Evolutionary conservation across 1,139 yeast genomes (phyloP), one percentile per base, ranked within the genome.

Genomic region (Williopsis jadinii): DNA sequence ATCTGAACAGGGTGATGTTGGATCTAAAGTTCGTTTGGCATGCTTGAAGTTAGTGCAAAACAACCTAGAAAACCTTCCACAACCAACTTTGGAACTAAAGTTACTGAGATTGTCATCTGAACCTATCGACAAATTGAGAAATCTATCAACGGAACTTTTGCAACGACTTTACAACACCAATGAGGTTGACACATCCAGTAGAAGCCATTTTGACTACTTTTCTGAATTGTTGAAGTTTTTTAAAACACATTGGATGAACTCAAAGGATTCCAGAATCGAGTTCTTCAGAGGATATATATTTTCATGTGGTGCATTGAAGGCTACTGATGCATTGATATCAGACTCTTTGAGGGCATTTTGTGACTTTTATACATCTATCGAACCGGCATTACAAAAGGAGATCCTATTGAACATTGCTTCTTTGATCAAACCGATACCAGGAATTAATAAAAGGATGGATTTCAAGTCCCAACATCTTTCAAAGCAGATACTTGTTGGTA

Each of bases 1-100:
- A 3, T 79, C 87, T 0, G 76, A 75, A 39, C 84, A 78, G 56
- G 92, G 92, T 13, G 92, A 83, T 59, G 85, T 82, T 11, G 97
- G 97, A 2, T 76, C 87, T 32, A 73, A 79, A 56, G 73, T 87
- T 1, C 67, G 97, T 39, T 52, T 58, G 2, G 71, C 79, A 0
- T 66, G 79, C 1, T 59, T 82, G 8, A 46, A 56, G 9, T 55
- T 76, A 5, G 55, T 81, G 9, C 43, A 49, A 1, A 39, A 51
- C 3, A 68, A 71, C 49, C 60, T 63, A 27, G 45, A 40, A 8
- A 34, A 43, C 2, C 5, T 30, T 12, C 29, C 30, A 12, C 19
- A 11, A 29, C 40, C 36, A 2, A 38, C 58, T 12, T 44, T 64
- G 8, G 59, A 61, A 30, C 41, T 53, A 8, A 68, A 65, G 37